Conservation (phyloP, 2,329 filamentous ascomycete genomes). For the Cladosporium colombiae region DNA sequence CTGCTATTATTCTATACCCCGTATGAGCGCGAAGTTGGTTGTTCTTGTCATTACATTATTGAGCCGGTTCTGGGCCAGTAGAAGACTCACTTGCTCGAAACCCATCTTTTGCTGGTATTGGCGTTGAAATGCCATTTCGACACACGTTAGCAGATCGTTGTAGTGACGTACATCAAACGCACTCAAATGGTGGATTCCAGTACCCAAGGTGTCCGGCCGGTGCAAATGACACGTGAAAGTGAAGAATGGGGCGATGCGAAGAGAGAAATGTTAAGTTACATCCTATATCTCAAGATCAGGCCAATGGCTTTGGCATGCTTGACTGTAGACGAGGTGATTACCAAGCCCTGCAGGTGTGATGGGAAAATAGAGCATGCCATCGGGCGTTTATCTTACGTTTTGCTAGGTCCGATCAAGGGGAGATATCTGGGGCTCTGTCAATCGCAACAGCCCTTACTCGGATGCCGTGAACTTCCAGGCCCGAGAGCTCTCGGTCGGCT, state of each 20-base stretch:
- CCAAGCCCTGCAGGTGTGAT: neutral
- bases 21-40: neutral
- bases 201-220: neutral
- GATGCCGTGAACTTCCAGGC: neutral
- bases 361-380: neutral
- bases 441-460: neutral
- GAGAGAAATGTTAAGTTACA: neutral
- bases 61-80: neutral
- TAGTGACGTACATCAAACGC: neutral
- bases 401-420: neutral
- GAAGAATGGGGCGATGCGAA: neutral
- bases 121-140: neutral
- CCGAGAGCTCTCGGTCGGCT: neutral
- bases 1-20: constrained; percentile 3
- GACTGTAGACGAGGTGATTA: neutral
- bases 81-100: neutral
- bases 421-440: neutral
- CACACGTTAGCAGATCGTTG: neutral
- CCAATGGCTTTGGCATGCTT: neutral
- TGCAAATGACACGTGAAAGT: neutral
- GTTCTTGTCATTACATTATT: neutral
- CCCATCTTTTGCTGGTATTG: neutral
- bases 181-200: neutral
- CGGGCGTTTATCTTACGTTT: neutral
- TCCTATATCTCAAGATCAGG: neutral